Conservation (phyloP, 2,329 filamentous ascomycete species). For the Myriosclerotinia curreyana region DNA sequence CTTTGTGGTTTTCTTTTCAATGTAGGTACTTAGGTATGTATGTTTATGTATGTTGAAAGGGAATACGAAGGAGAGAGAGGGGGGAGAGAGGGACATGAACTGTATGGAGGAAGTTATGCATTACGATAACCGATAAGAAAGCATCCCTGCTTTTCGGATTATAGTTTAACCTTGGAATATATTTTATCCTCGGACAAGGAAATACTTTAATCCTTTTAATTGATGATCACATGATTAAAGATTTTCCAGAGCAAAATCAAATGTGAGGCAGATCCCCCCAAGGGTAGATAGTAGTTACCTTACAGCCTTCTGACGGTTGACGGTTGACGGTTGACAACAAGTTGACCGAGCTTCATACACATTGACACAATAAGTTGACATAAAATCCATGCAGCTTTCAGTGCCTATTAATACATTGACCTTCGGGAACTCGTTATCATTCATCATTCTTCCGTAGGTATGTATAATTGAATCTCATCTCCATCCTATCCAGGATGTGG, state of each 20-base stretch:
- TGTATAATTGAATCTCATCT: not conserved
- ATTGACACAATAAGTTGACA: not conserved
- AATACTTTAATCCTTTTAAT: not conserved
- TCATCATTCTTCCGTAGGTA: not conserved
- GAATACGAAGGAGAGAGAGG: no score
- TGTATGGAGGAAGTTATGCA: no score
- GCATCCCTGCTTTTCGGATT: not conserved
- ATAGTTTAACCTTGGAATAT: not conserved
- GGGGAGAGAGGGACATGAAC: no score
- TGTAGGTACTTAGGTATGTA: no score
- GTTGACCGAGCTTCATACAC: not conserved
- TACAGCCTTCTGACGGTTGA: conserved; percentile 2
- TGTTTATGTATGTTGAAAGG: no score
- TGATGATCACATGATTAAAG: not conserved
- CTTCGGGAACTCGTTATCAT: not conserved
- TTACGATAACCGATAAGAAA: conserved; percentile 9
- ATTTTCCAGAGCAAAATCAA: conserved; percentile 13
- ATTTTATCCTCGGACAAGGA: not conserved
- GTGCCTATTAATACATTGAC: conserved; percentile 9
- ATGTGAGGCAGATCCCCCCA: not conserved
- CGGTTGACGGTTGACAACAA: not conserved
- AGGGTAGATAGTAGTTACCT: not conserved
- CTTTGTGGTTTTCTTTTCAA: no score
- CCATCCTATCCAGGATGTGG: not conserved
- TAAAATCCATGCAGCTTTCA: not conserved